Evolutionary conservation across 805 yeast genomes (phyloP).

Genomic region (Yamadazyma sp.): DNA sequence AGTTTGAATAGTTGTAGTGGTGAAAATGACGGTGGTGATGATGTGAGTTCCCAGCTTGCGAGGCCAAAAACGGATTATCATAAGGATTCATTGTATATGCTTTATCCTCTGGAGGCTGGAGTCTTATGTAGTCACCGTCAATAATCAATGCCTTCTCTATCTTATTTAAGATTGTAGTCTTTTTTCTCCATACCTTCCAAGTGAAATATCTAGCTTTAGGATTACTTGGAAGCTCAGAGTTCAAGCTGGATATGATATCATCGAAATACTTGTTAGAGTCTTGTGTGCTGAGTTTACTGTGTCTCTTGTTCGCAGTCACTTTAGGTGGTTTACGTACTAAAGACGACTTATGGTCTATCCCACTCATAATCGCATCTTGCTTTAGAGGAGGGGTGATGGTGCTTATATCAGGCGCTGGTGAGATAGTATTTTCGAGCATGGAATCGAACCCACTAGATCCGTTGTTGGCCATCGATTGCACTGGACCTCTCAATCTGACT

Average conservation of each 20-base stretch:
- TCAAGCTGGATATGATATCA: slow-evolving; percentile 29
- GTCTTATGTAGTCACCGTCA: slow-evolving; percentile 92
- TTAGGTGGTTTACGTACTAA: neutral
- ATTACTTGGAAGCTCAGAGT: slow-evolving; percentile 32
- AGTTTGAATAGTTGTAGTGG: slow-evolving; percentile 40
- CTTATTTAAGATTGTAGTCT: slow-evolving; percentile 76
- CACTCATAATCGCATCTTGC: neutral
- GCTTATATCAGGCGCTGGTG: slow-evolving; percentile 10
- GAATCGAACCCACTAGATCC: slow-evolving; percentile 7
- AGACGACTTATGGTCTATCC: neutral
- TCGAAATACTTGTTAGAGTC: slow-evolving; percentile 27
- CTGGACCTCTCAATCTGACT: slow-evolving; percentile 10
- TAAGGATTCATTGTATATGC: slow-evolving; percentile 32
- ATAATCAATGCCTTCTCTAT: slow-evolving; percentile 82
- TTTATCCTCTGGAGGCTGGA: slow-evolving; percentile 82
- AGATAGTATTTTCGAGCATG: slow-evolving; percentile 12
- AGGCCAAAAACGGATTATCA: slow-evolving; percentile 31
- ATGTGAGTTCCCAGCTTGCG: slow-evolving; percentile 15
- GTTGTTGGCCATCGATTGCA: slow-evolving; percentile 7
- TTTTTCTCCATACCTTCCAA: slow-evolving; percentile 86
- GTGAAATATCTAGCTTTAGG: slow-evolving; percentile 66
- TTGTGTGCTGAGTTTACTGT: slow-evolving; percentile 2
- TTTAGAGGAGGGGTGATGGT: slow-evolving; percentile 12
- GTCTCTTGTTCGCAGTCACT: neutral
- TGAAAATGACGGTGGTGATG: slow-evolving; percentile 39